phyloP scores from a whole-genome alignment of 306 rosid species.

The Malus sylvestris region DNA sequence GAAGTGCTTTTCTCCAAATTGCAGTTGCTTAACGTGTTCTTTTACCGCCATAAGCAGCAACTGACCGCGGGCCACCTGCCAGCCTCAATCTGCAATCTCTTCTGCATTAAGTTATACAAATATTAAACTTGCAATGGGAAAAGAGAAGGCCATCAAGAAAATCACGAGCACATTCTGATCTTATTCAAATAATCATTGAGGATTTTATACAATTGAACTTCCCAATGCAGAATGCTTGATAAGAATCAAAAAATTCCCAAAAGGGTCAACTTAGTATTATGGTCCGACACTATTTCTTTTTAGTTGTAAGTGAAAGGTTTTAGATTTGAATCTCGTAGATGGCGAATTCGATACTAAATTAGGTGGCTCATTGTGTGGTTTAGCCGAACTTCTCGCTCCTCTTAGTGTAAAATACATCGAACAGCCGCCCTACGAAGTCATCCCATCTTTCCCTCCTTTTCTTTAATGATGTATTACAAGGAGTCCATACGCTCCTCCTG shows the following conservation, averaged over 20 bases:
- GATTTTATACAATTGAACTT: background rate
- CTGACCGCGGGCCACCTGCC: background rate
- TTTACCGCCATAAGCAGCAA: background rate
- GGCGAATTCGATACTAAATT: too few relatives aligned
- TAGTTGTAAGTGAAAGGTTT: too few relatives aligned
- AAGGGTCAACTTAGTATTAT: too few relatives aligned
- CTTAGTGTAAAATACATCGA: constrained; percentile 21
- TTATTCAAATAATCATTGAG: background rate
- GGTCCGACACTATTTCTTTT: fast-evolving
- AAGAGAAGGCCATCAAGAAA: background rate
- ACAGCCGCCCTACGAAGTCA: constrained; percentile 58
- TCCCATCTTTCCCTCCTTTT: constrained; percentile 62
- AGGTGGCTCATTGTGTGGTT: too few relatives aligned
- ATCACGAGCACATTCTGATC: background rate
- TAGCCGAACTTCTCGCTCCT: too few relatives aligned
- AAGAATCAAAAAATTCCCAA: constrained; percentile 24
- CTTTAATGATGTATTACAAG: constrained; percentile 12
- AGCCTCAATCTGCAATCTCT: background rate
- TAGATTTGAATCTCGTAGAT: too few relatives aligned
- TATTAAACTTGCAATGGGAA: background rate
- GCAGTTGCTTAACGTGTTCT: background rate
- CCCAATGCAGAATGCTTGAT: background rate
- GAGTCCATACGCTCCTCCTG: constrained; percentile 29
- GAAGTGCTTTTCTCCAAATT: background rate
- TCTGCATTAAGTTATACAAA: background rate